A percentile compares a stretch with the other conserved stretches of the same genome.
phyloP scores from a whole-genome alignment of 2,329 filamentous ascomycete genomes.

The Monosporascus sp. region DNA sequence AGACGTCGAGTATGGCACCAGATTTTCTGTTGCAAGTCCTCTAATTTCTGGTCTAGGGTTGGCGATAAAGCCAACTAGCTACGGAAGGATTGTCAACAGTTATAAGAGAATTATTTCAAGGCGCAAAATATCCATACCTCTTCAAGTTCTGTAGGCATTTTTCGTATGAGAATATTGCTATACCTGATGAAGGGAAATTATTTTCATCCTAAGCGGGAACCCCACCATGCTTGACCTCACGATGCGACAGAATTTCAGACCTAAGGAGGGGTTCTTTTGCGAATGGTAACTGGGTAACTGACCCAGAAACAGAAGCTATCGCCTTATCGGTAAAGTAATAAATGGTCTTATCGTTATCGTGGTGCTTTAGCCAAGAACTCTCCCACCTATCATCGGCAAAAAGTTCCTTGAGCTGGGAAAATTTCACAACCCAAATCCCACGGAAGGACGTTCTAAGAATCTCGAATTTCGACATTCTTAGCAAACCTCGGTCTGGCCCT shows the following conservation, averaged over 20 bases:
- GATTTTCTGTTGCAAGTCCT: conserved; percentile 76
- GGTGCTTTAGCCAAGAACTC: background rate
- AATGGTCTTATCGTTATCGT: background rate
- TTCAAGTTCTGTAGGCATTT: conserved; percentile 71
- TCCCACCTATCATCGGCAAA: background rate
- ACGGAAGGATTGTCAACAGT: conserved; percentile 8
- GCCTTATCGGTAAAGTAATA: background rate
- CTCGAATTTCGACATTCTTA: background rate
- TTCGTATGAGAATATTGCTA: conserved; percentile 7
- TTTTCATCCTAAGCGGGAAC: background rate
- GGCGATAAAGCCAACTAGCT: conserved; percentile 91
- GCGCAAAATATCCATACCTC: conserved; percentile 47
- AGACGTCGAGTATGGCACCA: conserved; percentile 73
- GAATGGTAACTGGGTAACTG: background rate
- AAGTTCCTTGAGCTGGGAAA: background rate
- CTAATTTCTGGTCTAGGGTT: conserved; percentile 89
- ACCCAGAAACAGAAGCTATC: background rate
- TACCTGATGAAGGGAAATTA: background rate
- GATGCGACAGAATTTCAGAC: background rate
- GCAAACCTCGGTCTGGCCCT: background rate
- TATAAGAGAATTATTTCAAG: conserved; percentile 2
- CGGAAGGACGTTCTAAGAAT: background rate
- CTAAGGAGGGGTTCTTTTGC: background rate
- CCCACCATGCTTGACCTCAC: background rate
- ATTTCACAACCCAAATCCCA: background rate